Base-by-base conservation (phyloP, 2,329 filamentous ascomycete species). In the Dactylellina parvicollis region DNA sequence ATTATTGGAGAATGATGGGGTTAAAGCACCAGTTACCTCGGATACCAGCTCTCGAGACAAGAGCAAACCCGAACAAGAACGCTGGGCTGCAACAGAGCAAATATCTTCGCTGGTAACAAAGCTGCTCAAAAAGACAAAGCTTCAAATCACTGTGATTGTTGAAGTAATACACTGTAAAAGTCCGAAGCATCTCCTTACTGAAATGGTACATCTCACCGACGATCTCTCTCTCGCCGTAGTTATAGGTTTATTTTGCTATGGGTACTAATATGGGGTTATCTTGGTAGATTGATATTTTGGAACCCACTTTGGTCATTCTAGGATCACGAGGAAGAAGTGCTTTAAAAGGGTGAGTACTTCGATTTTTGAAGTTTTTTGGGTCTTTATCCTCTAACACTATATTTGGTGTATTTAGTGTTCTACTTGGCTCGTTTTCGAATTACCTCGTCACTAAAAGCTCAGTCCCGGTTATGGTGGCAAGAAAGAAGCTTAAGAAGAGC, bases 81-180 rank as follows among this genome's bases (percentile, higher is more conserved):
- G 95, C 30, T 87, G 89, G 66, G 87, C 88, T 77, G 92, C 92
- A 0, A 87, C 94, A n/a, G 87, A 92, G 75, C 88, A 90, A 66
- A 92, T 99, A 73, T 93, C 92, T 0, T 87, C 94, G 64, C 87
- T 90, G 32, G 92, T 96, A 60, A 86, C 95, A n/a, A 90, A 89
- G 76, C 83, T 98, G 47, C 82, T 99, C 71, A 87, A 94, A 72
- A 96, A 96, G 84, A 99, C 95, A 0, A 88, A 91, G 75, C 84
- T 99, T 69, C 94, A 99, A 80, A 93, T 97, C 52, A 88, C 92
- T 67, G 91, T 97, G 50, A 92, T 96, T 55, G 90, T 99, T 32
- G 95, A 99, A 81, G 94, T 98, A 26, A 90, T 99, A 76, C 95
- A 98, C 82, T 98, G 95, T 88, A 98, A 97, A 85, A 97, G 91